phyloP scores from a whole-genome alignment of 306 rosid species.

The Glycine tomentella region DNA sequence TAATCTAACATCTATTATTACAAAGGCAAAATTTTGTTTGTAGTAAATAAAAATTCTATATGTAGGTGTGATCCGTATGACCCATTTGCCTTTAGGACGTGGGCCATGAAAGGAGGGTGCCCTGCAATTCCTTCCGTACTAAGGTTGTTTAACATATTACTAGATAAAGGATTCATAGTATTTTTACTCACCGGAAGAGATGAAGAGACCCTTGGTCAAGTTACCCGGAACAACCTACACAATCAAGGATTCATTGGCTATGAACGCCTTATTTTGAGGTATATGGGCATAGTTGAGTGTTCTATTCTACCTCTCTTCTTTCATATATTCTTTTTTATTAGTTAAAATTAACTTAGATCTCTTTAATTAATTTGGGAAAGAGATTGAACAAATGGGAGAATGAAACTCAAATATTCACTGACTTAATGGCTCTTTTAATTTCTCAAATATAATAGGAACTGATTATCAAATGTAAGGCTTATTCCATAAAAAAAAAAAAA shows the following conservation, averaged over 20 bases:
- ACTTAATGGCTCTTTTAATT: not conserved
- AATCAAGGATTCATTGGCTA: slow-evolving; percentile 76
- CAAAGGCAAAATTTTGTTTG: too few species aligned
- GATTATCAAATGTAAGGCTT: too few species aligned
- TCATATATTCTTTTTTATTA: too few species aligned
- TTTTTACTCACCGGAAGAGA: slow-evolving; percentile 78
- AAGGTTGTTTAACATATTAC: slow-evolving; percentile 54
- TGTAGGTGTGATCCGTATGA: slow-evolving; percentile 90
- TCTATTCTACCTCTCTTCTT: too few species aligned
- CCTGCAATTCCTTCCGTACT: slow-evolving; percentile 63
- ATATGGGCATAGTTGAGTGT: not conserved
- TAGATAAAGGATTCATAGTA: slow-evolving; percentile 66
- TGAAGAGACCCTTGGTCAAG: slow-evolving; percentile 61
- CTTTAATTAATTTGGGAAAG: too few species aligned
- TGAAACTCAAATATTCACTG: too few species aligned
- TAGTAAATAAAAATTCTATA: not conserved
- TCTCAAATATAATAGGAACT: too few species aligned
- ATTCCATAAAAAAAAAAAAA: too few species aligned
- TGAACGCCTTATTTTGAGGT: slow-evolving; percentile 79
- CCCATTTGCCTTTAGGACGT: slow-evolving; percentile 67
- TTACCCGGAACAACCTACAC: slow-evolving; percentile 67
- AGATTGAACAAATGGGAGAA: too few species aligned
- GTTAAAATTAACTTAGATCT: too few species aligned
- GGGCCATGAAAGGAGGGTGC: slow-evolving; percentile 77
- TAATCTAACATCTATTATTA: too few species aligned